A percentile compares a stretch with the other conserved stretches of the same genome.
Evolutionary conservation across 257 asterid genomes (phyloP).

Genomic region (Fraxinus cuspidata): DNA sequence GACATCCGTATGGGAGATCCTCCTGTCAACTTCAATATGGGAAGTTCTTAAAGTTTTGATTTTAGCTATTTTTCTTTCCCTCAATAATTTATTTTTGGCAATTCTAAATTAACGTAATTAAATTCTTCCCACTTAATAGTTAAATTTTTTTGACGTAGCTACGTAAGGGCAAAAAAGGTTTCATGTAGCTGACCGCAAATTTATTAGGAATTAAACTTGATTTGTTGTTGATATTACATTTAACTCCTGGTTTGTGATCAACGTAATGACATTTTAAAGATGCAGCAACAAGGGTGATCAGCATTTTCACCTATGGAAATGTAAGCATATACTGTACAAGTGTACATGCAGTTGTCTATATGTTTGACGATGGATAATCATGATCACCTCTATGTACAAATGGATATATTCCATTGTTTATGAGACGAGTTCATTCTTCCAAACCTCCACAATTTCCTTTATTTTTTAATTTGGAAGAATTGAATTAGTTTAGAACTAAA

Average conservation of each 20-base stretch:
- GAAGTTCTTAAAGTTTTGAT: not conserved
- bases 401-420: not conserved
- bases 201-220: not conserved
- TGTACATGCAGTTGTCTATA: not conserved
- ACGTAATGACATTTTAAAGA: not conserved
- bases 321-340: not conserved
- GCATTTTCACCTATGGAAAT: not conserved
- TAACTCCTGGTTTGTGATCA: too few species aligned
- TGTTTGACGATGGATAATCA: not conserved
- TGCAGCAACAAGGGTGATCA: not conserved
- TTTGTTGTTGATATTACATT: not conserved
- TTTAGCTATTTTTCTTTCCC: not conserved
- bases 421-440: not conserved
- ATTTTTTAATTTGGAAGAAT: not conserved
- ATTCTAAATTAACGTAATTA: not conserved
- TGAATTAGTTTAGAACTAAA: not conserved
- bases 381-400: not conserved
- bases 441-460: not conserved
- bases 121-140: not conserved
- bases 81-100: not conserved
- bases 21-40: not conserved
- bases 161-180: not conserved
- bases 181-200: not conserved
- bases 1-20: not conserved
- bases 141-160: not conserved